Base-by-base conservation (phyloP, 495 filamentous ascomycete species). In the Tuber melanosporum region DNA sequence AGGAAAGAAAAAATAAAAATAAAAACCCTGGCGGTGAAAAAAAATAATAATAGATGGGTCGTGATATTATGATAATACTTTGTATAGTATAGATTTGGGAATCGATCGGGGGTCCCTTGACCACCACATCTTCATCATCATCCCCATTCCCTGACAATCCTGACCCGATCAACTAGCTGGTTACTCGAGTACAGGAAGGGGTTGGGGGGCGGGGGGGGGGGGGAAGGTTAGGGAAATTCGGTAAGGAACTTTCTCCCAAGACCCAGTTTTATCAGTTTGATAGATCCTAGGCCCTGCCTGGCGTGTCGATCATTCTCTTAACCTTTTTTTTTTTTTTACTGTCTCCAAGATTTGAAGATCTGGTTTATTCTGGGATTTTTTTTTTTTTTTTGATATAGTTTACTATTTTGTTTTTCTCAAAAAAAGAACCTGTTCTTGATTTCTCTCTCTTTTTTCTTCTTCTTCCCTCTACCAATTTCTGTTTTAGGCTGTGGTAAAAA, bases 231-330 rank as follows among this genome's bases (percentile, higher is more conserved):
- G 47, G 19, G 19, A 22, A 49, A 12, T 17, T 19, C 47, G 47
- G 47, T 22, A 49, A 49, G 17, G 47, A 12, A 49, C 17, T 0
- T 0, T 17, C 22, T 26, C n/a, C 52, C 52, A n/a, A 57, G 26
- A 57, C 52, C 52, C 52, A 57, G 52, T 57, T 57, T 41, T 41
- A 14, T 26, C 19, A 20, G n/a, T 57, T 57, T 14, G 52, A 57
- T 14, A 26, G 52, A 57, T 57, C 52, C 77, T 62, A 73, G 76
- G 69, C 52, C 70, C 69, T 46, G 74, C 52, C 69, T 46, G 74
- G 70, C 76, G 71, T 41, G 77, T 72, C 78, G 77, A 77, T 71
- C 76, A 74, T 78, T 75, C 73, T 74, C 32, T 73, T 79, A 79
- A 76, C 43, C n/a, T 73, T 73, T 74, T 72, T 71, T 71, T 36